phyloP scores from a whole-genome alignment of 1,284 basidiomycete genomes.

The Clitocybe nebularis region DNA sequence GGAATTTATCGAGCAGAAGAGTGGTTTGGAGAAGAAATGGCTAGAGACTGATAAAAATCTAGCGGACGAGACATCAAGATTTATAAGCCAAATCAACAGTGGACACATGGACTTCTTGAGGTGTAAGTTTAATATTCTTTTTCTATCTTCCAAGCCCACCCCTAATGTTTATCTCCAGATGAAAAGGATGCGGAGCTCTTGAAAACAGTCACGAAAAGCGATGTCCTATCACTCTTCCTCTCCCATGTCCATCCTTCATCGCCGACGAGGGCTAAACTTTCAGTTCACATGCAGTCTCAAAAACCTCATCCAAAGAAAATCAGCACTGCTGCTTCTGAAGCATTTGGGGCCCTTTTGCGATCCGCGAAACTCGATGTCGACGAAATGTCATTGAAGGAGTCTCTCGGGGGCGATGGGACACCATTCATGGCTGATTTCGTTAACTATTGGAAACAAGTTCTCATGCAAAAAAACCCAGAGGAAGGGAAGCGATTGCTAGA shows the following conservation, averaged over 20 bases:
- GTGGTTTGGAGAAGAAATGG: constrained; percentile 62
- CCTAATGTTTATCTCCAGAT: constrained; percentile 32
- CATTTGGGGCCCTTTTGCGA: constrained; percentile 56
- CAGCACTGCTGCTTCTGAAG: constrained; percentile 61
- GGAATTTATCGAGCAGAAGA: constrained; percentile 66
- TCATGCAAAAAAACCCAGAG: constrained; percentile 23
- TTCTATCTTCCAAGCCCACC: constrained; percentile 5
- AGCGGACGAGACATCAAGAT: constrained; percentile 73
- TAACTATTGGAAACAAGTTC: constrained; percentile 35
- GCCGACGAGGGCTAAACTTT: constrained; percentile 69
- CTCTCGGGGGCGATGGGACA: constrained; percentile 41
- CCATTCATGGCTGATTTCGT: constrained; percentile 38
- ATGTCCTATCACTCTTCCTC: constrained; percentile 77
- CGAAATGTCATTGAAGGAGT: constrained; percentile 52
- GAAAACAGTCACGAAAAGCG: constrained; percentile 65
- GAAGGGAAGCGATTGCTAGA: constrained; percentile 40
- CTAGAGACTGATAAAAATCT: constrained; percentile 57
- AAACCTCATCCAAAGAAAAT: constrained; percentile 59
- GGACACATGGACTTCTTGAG: constrained; percentile 76
- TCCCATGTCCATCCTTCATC: constrained; percentile 71
- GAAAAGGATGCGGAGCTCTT: constrained; percentile 68
- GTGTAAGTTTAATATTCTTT: constrained; percentile 26
- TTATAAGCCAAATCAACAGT: constrained; percentile 69
- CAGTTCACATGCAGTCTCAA: constrained; percentile 76
- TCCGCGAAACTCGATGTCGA: constrained; percentile 51